A percentile compares a stretch with the other conserved stretches of the same genome.
Conservation (phyloP, 768 basidiomycete species). For the Boletus rufocinnamomeus region DNA sequence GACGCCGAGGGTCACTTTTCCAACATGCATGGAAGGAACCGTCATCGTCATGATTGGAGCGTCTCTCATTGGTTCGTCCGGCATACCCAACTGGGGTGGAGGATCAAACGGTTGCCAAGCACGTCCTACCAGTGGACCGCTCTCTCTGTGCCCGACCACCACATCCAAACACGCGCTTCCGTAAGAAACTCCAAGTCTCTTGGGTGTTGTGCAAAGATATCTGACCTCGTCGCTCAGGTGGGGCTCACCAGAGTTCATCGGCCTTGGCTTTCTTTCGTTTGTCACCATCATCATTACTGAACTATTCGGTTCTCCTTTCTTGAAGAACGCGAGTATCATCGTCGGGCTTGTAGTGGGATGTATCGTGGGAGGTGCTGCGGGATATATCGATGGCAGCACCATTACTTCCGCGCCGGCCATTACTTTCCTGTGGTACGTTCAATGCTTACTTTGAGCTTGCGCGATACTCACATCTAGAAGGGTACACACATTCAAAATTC, state of each 20-base stretch:
- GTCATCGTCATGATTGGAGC: slow-evolving; percentile 83
- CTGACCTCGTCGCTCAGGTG: slow-evolving; percentile 44
- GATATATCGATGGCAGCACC: slow-evolving; percentile 69
- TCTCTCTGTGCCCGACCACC: slow-evolving; percentile 71
- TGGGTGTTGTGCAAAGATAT: neutral
- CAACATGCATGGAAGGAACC: slow-evolving; percentile 46
- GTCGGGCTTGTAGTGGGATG: slow-evolving; percentile 76
- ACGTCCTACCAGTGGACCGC: slow-evolving; percentile 66
- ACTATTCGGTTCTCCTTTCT: slow-evolving; percentile 81
- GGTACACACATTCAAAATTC: slow-evolving; percentile 77
- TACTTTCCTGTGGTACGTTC: slow-evolving; percentile 71
- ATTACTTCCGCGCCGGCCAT: slow-evolving; percentile 73
- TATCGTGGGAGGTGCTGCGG: slow-evolving; percentile 77
- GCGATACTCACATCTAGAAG: slow-evolving; percentile 29
- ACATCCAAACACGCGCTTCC: slow-evolving; percentile 68
- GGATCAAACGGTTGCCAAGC: slow-evolving; percentile 70
- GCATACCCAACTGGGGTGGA: slow-evolving; percentile 82
- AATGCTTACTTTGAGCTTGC: neutral
- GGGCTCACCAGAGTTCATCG: slow-evolving; percentile 84
- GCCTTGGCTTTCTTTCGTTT: slow-evolving; percentile 85
- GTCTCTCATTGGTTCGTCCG: slow-evolving; percentile 71
- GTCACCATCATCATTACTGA: slow-evolving; percentile 75
- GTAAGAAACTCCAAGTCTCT: slow-evolving; percentile 34
- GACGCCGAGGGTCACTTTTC: neutral
- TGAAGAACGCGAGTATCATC: slow-evolving; percentile 79